Conservation (phyloP, 371 early-diverging fungal species). For the Phascolomyces articulosus region DNA sequence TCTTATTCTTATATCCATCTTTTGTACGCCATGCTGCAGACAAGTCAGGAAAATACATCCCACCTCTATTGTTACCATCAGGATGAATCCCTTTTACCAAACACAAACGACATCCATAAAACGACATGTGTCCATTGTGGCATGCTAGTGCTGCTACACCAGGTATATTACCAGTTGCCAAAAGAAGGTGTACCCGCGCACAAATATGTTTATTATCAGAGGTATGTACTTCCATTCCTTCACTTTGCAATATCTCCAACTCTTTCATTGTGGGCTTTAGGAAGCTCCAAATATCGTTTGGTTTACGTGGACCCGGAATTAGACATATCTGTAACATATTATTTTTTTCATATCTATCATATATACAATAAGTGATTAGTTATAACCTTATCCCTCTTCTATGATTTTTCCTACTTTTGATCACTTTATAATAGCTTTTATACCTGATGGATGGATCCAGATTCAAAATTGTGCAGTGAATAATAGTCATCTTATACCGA, state of each 20-base stretch:
- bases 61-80: background rate
- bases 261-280: constrained; percentile 2
- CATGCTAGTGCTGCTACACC: background rate
- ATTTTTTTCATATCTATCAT: too few species aligned
- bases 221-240: background rate
- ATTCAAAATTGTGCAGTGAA: too few species aligned
- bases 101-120: constrained; percentile 12
- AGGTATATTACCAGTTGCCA: constrained; percentile 15
- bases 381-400: too few species aligned
- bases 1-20: too few species aligned
- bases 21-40: too few species aligned
- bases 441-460: too few species aligned
- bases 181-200: constrained; percentile 4
- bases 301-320: background rate
- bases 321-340: background rate
- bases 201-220: background rate
- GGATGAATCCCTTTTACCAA: background rate
- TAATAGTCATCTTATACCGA: too few species aligned
- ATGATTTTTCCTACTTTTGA: too few species aligned
- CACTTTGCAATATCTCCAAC: background rate
- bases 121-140: constrained; percentile 1
- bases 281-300: background rate
- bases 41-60: background rate
- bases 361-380: too few species aligned
- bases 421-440: too few species aligned